These are phyloP conservation scores for Leucogyrophana mollusca DNA, from an alignment of 768 basidiomycete genomes.

Conservation along the genomic window DNA sequence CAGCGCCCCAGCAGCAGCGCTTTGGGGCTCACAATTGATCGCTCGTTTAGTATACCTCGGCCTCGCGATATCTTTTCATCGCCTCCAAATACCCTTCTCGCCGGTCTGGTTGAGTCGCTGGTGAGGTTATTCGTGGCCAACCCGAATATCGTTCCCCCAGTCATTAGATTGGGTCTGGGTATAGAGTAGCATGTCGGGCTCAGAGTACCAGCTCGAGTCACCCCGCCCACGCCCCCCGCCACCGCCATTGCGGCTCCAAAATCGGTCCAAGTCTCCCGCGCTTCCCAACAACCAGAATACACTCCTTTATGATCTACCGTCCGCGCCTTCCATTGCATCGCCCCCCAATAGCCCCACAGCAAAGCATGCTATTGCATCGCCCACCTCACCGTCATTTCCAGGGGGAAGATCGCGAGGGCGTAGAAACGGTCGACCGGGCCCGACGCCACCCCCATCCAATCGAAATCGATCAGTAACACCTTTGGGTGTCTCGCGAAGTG, in stretches of 20 bases:
- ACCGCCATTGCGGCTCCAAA: conserved; percentile 56
- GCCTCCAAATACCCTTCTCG: no score
- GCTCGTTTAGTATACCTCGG: no score
- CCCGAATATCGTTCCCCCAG: conserved; percentile 5
- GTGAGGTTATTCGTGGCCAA: no score
- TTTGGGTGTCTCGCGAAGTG: conserved; percentile 58
- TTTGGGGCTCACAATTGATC: no score
- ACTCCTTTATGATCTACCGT: conserved; percentile 76
- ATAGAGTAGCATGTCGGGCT: conserved; percentile 50
- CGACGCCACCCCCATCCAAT: conserved; percentile 54
- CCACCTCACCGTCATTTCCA: conserved; percentile 57
- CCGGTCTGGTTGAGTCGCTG: no score
- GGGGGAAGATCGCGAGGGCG: conserved; percentile 47
- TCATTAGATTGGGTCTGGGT: conserved; percentile 31
- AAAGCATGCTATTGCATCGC: conserved; percentile 43
- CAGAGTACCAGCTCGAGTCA: conserved; percentile 64
- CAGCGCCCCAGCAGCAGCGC: background rate
- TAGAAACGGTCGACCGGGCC: conserved; percentile 46
- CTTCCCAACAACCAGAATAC: conserved; percentile 50
- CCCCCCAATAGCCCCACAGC: conserved; percentile 57
- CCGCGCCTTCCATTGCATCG: conserved; percentile 47
- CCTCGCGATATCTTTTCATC: no score
- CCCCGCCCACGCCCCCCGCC: conserved; percentile 59
- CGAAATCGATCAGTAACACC: conserved; percentile 72
- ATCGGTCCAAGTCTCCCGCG: conserved; percentile 44